Conservation (phyloP, 805 yeast species). For the Candida rishiriensis region DNA sequence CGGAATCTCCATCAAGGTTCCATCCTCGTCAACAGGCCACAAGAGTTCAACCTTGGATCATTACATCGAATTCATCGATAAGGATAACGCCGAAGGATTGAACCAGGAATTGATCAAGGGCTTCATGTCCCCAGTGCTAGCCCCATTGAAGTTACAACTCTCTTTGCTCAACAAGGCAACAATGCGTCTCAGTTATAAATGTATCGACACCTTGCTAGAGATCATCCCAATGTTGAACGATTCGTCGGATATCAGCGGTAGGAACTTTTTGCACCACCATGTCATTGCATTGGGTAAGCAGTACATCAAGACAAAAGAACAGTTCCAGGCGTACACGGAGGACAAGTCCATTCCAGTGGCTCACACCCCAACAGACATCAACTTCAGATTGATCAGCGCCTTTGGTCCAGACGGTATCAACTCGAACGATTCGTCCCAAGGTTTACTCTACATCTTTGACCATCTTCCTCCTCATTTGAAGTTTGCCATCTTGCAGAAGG, state of each 20-base stretch:
- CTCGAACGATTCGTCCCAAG: slow-evolving; percentile 53
- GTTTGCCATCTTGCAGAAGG: slow-evolving; percentile 57
- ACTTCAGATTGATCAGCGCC: slow-evolving; percentile 44
- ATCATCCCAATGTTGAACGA: slow-evolving; percentile 53
- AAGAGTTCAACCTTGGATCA: slow-evolving; percentile 18
- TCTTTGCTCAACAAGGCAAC: slow-evolving; percentile 66
- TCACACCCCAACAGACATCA: slow-evolving; percentile 46
- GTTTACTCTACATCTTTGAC: slow-evolving; percentile 55
- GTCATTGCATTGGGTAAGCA: slow-evolving; percentile 75
- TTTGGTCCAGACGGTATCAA: slow-evolving; percentile 62
- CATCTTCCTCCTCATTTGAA: slow-evolving; percentile 51
- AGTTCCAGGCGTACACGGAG: slow-evolving; percentile 10
- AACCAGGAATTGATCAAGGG: slow-evolving; percentile 38
- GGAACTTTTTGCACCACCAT: slow-evolving; percentile 83
- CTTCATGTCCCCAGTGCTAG: slow-evolving; percentile 41
- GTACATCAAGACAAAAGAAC: slow-evolving; percentile 30
- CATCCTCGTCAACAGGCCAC: not conserved
- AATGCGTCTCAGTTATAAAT: slow-evolving; percentile 44
- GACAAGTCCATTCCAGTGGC: slow-evolving; percentile 24
- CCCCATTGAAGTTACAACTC: slow-evolving; percentile 52
- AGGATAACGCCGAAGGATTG: slow-evolving; percentile 35
- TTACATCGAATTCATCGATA: slow-evolving; percentile 20
- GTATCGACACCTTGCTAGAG: slow-evolving; percentile 54
- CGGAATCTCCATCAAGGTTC: not conserved
- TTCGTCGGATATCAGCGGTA: slow-evolving; percentile 67